Base-by-base conservation (phyloP, 495 filamentous ascomycete species). In the Mytilinidion resinicola region DNA sequence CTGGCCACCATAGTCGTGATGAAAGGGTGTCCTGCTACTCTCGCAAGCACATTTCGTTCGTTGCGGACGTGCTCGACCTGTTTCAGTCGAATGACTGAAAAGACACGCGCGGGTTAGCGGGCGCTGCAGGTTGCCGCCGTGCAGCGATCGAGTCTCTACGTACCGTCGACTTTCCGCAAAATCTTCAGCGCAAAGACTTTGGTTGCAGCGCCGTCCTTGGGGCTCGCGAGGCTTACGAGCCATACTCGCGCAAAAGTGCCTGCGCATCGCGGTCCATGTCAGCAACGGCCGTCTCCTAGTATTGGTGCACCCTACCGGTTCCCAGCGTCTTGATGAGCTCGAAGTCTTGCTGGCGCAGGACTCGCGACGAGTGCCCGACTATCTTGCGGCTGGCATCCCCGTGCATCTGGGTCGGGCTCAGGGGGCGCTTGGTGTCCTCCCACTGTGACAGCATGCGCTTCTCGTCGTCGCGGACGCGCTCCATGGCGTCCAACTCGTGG, bases 51-150 rank as follows among this genome's bases (percentile, higher is more conserved):
- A 61, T 82, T 83, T 37, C 93, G 85, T 76, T 98, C 93, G 71
- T 96, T 93, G 63, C 89, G 87, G 57, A 96, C 91, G 77, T 97
- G 93, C 74, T 96, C 93, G 63, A 96, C 86, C 74, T 98, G 93
- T 79, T 98, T 97, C 61, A 96, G 77, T 63, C 89, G 89, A 75
- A 98, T 91, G 57, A 97, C 91, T 89, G 73, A 55, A 56, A 62
- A 30, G 54, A 56, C 12, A 39, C 41, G 58, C 34, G 19, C 21
- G 33, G 17, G 39, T 65, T 59, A 65, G 63, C 55, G 21, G 39
- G 50, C n/a, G n/a, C 51, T 56, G 58, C 33, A n/a, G n/a, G n/a
- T 47, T 38, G 42, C 35, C 9, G 38, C 25, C 3, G 7, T 9
- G 12, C n/a, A 11, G 36, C 17, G 20, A 30, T 20, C 14, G 49